Evolutionary conservation across 257 asterid species (phyloP), one percentile per base, ranked within the genome.

Genomic region (Lithospermum erythrorhizon): DNA sequence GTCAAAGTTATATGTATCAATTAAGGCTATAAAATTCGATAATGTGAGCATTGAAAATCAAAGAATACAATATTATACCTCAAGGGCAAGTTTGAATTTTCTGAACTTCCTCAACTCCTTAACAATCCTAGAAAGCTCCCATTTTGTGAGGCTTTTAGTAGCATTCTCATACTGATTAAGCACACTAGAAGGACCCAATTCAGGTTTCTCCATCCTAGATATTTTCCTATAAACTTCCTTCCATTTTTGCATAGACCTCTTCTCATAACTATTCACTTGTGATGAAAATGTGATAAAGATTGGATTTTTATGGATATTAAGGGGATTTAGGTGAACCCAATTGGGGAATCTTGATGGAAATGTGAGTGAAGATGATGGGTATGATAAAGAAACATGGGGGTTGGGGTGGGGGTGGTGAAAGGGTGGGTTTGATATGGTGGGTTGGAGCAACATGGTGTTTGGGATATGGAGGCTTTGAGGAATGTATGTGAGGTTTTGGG

Each of bases 81-180:
- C 82, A 65, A 93, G 96, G 60, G 99, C 97, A 59, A 58, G 64
- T 55, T 77, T 74, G 73, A 41, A 83, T 66, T 95, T 94, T 75
- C 75, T 75, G 76, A 77, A 89, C 73, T 86, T 84, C 75, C 99
- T 75, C 53, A 93, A 86, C 83, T 89, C 95, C 86, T 80, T 93
- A 22, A 83, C 87, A 53, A 86, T 70, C 53, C 88, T 73, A 35
- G 73, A 78, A 66, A 93, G 86, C 76, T 89, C 96, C 87, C 95
- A 85, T 72, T 81, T 86, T 1, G 87, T 35, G 6, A 89, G 69
- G 60, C 25, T 71, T 37, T 83, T 81, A 6, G 95, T 94, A 54
- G 75, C 87, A 68, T 74, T 86, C 61, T 89, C 97, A 64, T 80
- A 72, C 76, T 81, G 78, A 63, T 80, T 82, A 80, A 93, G 71